Evolutionary conservation across 2,329 filamentous ascomycete species (phyloP).

Genomic region (Dothideomycetidae sp.): DNA sequence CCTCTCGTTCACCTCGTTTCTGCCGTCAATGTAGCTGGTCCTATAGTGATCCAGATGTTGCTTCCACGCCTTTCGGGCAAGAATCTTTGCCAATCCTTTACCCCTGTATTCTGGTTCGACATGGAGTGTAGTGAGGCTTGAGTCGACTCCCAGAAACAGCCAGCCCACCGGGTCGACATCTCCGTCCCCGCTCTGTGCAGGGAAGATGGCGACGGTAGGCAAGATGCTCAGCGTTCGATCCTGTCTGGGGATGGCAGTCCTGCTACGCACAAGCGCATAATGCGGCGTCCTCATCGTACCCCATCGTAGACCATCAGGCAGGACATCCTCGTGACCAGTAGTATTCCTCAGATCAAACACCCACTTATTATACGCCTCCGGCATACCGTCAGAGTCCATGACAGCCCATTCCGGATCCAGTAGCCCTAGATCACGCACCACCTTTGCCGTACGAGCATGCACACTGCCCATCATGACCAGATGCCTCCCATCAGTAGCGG

Average conservation of each 20-base stretch:
- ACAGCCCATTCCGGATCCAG: conserved; percentile 13
- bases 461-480: conserved; percentile 16
- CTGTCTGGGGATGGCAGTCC: conserved; percentile 43
- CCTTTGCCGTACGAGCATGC: conserved; percentile 16
- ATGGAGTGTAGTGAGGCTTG: conserved; percentile 46
- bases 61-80: conserved; percentile 44
- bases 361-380: conserved; percentile 12
- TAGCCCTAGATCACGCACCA: conserved; percentile 15
- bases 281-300: conserved; percentile 38
- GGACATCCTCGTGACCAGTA: conserved; percentile 1
- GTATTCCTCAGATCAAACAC: conserved; percentile 11
- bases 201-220: conserved; percentile 24
- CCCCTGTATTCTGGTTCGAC: conserved; percentile 47
- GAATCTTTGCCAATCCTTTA: conserved; percentile 46
- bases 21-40: conserved; percentile 17
- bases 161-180: conserved; percentile 46
- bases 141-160: conserved; percentile 50
- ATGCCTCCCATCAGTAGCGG: background rate
- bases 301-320: conserved; percentile 43
- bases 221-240: conserved; percentile 31
- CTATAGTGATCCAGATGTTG: conserved; percentile 33
- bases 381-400: conserved; percentile 2
- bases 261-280: conserved; percentile 39
- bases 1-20: conserved; percentile 27
- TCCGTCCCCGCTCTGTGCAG: conserved; percentile 23